phyloP scores from a whole-genome alignment of 2,329 filamentous ascomycete species.

The Pyrenophora teres region DNA sequence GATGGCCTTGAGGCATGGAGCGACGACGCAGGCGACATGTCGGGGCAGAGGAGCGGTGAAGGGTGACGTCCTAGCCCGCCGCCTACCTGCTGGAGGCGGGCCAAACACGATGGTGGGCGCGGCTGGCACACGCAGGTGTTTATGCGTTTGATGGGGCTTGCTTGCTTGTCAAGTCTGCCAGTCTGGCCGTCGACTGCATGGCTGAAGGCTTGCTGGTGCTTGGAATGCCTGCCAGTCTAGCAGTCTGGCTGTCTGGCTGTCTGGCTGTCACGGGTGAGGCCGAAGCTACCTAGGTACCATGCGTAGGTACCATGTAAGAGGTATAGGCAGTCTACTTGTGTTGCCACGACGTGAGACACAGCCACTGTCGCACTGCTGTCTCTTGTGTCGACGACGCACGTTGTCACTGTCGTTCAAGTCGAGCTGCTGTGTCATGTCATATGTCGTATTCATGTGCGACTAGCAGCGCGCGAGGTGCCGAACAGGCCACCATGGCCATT shows the following conservation, averaged over 20 bases:
- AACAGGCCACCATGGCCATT: slow-evolving; percentile 24
- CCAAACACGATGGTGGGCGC: slow-evolving; percentile 23
- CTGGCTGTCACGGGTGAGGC: too few relatives aligned
- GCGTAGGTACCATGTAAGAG: too few relatives aligned
- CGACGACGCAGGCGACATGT: slow-evolving; percentile 14
- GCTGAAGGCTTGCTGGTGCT: slow-evolving; percentile 13
- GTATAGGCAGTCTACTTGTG: too few relatives aligned
- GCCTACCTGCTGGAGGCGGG: slow-evolving; percentile 26
- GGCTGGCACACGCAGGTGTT: slow-evolving; percentile 19
- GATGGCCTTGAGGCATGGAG: slow-evolving; percentile 7
- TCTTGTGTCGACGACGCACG: slow-evolving; percentile 39
- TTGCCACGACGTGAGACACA: slow-evolving; percentile 39
- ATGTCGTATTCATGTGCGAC: slow-evolving; percentile 12
- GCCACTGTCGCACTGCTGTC: slow-evolving; percentile 35
- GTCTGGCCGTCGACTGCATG: not conserved
- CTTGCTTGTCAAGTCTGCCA: too few relatives aligned
- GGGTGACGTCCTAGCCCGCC: slow-evolving; percentile 27
- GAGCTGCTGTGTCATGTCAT: slow-evolving; percentile 12
- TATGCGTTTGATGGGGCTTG: slow-evolving; percentile 26
- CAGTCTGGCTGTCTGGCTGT: too few relatives aligned
- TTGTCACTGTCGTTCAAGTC: slow-evolving; percentile 26
- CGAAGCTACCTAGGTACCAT: not conserved
- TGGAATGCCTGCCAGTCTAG: slow-evolving; percentile 5
- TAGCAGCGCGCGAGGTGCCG: slow-evolving; percentile 4
- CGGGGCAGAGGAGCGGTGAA: slow-evolving; percentile 35